Base-by-base conservation (phyloP, 148 eudicot species). In the Simmondsia chinensis region DNA sequence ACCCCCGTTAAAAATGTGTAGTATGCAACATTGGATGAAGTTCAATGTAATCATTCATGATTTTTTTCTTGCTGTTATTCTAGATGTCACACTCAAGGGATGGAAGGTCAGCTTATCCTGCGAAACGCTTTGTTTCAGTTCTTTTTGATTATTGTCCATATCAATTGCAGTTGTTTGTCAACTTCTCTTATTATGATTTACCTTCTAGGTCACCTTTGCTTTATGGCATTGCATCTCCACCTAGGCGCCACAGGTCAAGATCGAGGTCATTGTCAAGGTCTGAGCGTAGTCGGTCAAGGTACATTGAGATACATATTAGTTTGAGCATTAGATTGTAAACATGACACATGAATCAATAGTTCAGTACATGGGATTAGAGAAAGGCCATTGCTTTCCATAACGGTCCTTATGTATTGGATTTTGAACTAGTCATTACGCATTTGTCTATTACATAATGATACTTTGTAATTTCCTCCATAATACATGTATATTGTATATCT, bases 271-370 rank as follows among this genome's bases (percentile, higher is more conserved):
- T 21, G 47, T 61, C 74, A 15, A 56, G 55, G 55, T 59, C 81
- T 14, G 68, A 70, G 56, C 70, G 55, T 29, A 71, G 75, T 56
- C 75, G 68, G 11, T 79, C 86, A 35, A 65, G 78, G 86, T 79
- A 64, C 20, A 12, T 25, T 43, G 44, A 9, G 22, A 13, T 4
- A 36, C 33, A 7, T 1, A n/a, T n/a, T n/a, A n/a, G n/a, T n/a
- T n/a, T n/a, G n/a, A n/a, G n/a, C n/a, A n/a, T n/a, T n/a, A n/a
- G n/a, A n/a, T n/a, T n/a, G n/a, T n/a, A n/a, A n/a, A n/a, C n/a
- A n/a, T n/a, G n/a, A n/a, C n/a, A n/a, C n/a, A n/a, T n/a, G n/a
- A n/a, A 4, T 27, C 5, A 19, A 7, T 33, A 20, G 9, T 51
- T 18, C 9, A 39, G 3, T 33, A 8, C 39, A 13, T 39, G 31